Evolutionary conservation across 176 grass and related monocot genomes (phyloP).

Genomic region (Dactylis glomerata): DNA sequence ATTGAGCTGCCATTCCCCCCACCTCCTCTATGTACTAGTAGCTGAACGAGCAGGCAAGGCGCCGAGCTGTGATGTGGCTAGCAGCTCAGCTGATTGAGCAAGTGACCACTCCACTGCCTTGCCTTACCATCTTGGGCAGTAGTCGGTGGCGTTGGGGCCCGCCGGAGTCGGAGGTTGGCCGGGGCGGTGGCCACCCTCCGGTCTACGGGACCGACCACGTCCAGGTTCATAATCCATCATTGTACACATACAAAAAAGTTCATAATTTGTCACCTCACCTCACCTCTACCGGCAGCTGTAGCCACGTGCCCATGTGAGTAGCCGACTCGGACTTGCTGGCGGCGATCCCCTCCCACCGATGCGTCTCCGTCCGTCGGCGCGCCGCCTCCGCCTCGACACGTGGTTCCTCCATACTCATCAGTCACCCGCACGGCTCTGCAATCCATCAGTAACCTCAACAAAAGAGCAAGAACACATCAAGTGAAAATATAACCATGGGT

Average conservation of each 20-base stretch:
- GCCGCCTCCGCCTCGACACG: constrained; percentile 8
- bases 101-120: background rate
- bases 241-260: background rate
- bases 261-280: background rate
- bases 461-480: background rate
- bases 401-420: background rate
- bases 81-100: background rate
- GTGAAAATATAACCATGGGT: background rate
- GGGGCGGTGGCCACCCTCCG: constrained; percentile 19
- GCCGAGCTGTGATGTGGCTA: background rate
- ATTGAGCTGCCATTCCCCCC: constrained; percentile 17
- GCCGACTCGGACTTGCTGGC: background rate
- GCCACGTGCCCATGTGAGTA: constrained; percentile 35
- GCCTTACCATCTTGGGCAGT: constrained; percentile 8
- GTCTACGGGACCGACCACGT: background rate
- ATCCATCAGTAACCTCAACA: background rate
- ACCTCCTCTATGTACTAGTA: constrained; percentile 15
- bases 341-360: background rate
- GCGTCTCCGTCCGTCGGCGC: constrained; percentile 5
- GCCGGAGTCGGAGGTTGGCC: constrained; percentile 10
- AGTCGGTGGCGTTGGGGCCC: constrained; percentile 27
- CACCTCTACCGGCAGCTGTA: background rate
- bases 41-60: background rate
- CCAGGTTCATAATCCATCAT: background rate
- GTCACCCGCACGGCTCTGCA: constrained; percentile 5